Evolutionary conservation across 2,329 filamentous ascomycete genomes (phyloP).

Genomic region (Cladophialophora immunda): DNA sequence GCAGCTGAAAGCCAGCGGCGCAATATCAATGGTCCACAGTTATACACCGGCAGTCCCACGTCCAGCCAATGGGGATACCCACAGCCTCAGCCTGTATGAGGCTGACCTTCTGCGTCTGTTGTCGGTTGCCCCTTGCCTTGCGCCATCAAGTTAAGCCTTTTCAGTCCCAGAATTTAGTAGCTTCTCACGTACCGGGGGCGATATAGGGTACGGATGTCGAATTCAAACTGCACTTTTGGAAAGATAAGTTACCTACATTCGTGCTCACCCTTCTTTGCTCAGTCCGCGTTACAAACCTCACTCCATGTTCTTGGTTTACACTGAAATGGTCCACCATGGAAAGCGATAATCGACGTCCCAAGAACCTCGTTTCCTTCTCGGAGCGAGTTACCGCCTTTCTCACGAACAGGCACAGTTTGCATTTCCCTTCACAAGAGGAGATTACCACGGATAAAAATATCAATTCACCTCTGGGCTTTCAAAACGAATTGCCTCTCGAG

Average conservation of each 20-base stretch:
- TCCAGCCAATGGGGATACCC: slow-evolving; percentile 11
- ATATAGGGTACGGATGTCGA: background rate
- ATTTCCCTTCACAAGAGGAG: slow-evolving; percentile 12
- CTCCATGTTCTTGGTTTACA: background rate
- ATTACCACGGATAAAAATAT: background rate
- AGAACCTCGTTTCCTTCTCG: slow-evolving; percentile 11
- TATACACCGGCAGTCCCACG: slow-evolving; percentile 1
- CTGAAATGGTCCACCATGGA: slow-evolving; percentile 14
- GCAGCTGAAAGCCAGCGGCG: background rate
- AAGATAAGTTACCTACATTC: background rate
- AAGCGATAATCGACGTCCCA: slow-evolving; percentile 12
- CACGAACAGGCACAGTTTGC: slow-evolving; percentile 1
- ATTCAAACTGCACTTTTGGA: too few species aligned
- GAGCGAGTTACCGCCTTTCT: slow-evolving; percentile 11
- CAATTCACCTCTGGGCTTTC: background rate
- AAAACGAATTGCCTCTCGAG: slow-evolving; percentile 17
- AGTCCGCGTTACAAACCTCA: background rate
- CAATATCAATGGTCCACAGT: slow-evolving; percentile 20
- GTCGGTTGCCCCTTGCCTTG: background rate
- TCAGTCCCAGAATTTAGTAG: background rate
- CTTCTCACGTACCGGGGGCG: background rate
- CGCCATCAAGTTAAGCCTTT: background rate
- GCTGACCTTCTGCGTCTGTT: slow-evolving; percentile 4
- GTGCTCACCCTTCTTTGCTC: background rate
- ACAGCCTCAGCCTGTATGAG: background rate